Conservation (phyloP, 2,329 filamentous ascomycete species). For the Sporothrix euskadiensis region DNA sequence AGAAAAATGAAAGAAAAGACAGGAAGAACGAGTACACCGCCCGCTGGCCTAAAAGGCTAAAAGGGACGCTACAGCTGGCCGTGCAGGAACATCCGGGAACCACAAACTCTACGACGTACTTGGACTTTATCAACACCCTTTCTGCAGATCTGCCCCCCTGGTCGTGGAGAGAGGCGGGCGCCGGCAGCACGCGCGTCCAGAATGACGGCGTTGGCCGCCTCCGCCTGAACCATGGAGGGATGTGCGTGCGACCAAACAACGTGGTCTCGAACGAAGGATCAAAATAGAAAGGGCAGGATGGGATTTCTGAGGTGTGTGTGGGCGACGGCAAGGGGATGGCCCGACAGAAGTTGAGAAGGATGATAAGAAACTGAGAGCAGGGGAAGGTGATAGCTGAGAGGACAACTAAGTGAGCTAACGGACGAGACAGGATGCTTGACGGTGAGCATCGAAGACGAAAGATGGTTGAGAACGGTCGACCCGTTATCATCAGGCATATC, state of each 20-base stretch:
- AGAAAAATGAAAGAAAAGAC: not conserved
- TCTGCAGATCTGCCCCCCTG: not conserved
- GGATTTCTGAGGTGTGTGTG: not conserved
- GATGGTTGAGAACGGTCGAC: not conserved
- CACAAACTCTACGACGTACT: not conserved
- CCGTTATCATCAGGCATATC: not conserved
- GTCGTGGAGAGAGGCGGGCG: slow-evolving; percentile 17
- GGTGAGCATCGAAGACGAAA: not conserved
- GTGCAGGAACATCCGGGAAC: not conserved
- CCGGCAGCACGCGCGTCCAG: slow-evolving; percentile 14
- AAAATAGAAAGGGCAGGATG: not conserved
- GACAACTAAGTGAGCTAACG: not conserved
- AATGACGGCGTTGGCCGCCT: slow-evolving; percentile 11
- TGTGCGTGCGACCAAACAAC: not conserved
- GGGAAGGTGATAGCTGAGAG: not conserved
- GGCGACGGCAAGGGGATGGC: not conserved
- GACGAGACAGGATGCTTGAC: not conserved
- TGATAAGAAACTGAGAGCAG: not conserved
- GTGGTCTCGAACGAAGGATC: not conserved
- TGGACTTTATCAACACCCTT: not conserved
- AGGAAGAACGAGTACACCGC: not conserved
- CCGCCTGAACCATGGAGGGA: not conserved
- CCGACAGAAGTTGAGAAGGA: not conserved
- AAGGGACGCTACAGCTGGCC: not conserved
- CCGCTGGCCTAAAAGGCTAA: not conserved